Base-by-base conservation (phyloP, 2,329 filamentous ascomycete genomes). In the Scedosporium dehoogii region DNA sequence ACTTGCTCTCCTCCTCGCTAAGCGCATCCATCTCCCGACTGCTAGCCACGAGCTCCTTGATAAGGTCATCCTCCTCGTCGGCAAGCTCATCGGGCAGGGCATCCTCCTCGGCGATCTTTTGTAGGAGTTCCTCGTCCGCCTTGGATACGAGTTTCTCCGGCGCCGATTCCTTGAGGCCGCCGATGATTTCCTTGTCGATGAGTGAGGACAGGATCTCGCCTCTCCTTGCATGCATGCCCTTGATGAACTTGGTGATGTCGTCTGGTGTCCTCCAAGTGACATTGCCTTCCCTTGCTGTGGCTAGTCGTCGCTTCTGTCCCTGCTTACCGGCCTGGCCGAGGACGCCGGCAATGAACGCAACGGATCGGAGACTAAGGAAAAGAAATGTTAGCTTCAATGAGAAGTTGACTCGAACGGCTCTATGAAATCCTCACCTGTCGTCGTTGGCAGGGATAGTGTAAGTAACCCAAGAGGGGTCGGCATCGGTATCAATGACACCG, bases 401-500 rank as follows among this genome's bases (percentile, higher is more conserved):
- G 2, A 7, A 4, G 4, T 16, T 46, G 10, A 53, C 18, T 27
- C 14, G 12, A 25, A 10, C n/a, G 23, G 4, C 25, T 38, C 46
- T 23, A 27, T 16, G 56, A 16, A 4, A 44, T 56, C 73, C 80
- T 71, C 73, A 91, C 88, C 88, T 92, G 80, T 99, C 94, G 72
- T 99, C 94, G 73, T 99, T 99, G 59, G 91, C 91, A 1, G 94
- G 94, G 68, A 99, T 97, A 14, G 90, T 90, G 72, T 99, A 99
- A 3, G 94, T 97, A 59, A 97, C 92, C 85, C 90, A 93, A 0
- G 91, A 91, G 0, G 94, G 91, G 74, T 97, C 90, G 2, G 87
- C 88, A 74, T 99, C 90, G 1, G 94, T 97, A 74, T 99, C 94
- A 67, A 97, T 89, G 63, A 99, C 82, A 57, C 93, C 94, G 70